Evolutionary conservation across 2,329 filamentous ascomycete species (phyloP).

Genomic region (Cryphonectria naterciae): DNA sequence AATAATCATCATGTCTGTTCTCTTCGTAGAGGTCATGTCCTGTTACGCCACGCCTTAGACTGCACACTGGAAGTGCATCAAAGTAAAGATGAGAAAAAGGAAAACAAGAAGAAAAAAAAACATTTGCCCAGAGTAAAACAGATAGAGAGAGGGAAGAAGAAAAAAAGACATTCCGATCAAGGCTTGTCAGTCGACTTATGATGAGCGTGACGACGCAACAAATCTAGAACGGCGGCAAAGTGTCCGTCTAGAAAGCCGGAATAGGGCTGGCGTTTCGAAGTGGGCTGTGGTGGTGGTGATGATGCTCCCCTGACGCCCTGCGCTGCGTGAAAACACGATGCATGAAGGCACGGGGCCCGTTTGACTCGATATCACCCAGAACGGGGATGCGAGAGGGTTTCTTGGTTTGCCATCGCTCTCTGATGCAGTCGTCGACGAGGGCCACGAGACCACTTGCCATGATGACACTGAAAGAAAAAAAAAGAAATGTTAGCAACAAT

Average conservation of each 20-base stretch:
- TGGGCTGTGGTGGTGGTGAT: conserved; percentile 32
- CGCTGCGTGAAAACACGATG: conserved; percentile 41
- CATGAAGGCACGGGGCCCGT: conserved; percentile 42
- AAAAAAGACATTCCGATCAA: no score
- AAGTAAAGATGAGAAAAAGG: neutral
- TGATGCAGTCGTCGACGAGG: conserved; percentile 90
- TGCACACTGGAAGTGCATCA: neutral
- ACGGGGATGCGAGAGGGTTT: conserved; percentile 45
- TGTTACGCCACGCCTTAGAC: conserved; percentile 5
- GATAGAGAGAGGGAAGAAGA: neutral
- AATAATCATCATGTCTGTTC: conserved; percentile 8
- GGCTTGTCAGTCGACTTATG: neutral
- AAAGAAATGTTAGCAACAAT: conserved; percentile 1
- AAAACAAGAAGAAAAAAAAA: neutral
- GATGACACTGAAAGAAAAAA: conserved; percentile 66
- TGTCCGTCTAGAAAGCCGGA: conserved; percentile 30
- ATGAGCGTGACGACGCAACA: neutral
- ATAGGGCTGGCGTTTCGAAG: conserved; percentile 33
- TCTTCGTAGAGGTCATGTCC: neutral
- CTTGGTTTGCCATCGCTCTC: conserved; percentile 68
- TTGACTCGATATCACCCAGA: conserved; percentile 42
- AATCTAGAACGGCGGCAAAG: neutral
- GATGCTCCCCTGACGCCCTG: conserved; percentile 31
- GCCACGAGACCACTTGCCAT: conserved; percentile 87
- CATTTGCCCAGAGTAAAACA: neutral